phyloP scores from a whole-genome alignment of 2,329 filamentous ascomycete species.

The Cercospora zeina region DNA sequence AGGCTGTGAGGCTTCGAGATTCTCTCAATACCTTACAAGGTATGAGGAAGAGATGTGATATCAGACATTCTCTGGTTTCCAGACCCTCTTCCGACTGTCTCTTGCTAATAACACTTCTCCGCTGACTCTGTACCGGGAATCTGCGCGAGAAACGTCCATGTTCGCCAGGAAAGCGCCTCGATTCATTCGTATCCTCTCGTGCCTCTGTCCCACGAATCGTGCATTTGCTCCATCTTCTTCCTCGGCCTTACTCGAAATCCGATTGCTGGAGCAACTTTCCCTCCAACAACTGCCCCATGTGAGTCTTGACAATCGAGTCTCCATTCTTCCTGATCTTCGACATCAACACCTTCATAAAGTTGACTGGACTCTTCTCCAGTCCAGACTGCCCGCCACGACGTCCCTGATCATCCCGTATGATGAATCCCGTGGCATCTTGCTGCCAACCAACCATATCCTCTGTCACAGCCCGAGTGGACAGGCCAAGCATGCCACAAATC shows the following conservation, averaged over 20 bases:
- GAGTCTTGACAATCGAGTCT: slow-evolving; percentile 32
- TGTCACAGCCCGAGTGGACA: slow-evolving; percentile 36
- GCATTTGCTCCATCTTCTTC: neutral
- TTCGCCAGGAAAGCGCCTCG: too few species aligned
- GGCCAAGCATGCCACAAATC: slow-evolving; percentile 55
- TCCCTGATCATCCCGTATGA: slow-evolving; percentile 27
- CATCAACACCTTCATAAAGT: slow-evolving; percentile 32
- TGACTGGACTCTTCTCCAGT: slow-evolving; percentile 29
- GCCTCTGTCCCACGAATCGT: neutral
- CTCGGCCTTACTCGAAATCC: slow-evolving; percentile 10
- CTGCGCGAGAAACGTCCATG: too few species aligned
- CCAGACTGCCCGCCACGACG: slow-evolving; percentile 24
- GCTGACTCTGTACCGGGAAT: too few species aligned
- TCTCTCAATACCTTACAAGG: too few species aligned
- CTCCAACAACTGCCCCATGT: slow-evolving; percentile 34
- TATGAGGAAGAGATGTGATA: too few species aligned
- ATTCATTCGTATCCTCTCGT: too few species aligned
- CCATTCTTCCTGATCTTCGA: slow-evolving; percentile 31
- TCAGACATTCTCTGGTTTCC: too few species aligned
- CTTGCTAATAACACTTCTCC: too few species aligned
- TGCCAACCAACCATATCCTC: slow-evolving; percentile 21
- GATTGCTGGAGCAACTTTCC: slow-evolving; percentile 7
- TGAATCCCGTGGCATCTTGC: slow-evolving; percentile 31
- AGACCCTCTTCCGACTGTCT: too few species aligned
- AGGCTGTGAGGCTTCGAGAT: too few species aligned